Evolutionary conservation across 305 asterid species (phyloP).

Genomic region (Nicotiana rustica): DNA sequence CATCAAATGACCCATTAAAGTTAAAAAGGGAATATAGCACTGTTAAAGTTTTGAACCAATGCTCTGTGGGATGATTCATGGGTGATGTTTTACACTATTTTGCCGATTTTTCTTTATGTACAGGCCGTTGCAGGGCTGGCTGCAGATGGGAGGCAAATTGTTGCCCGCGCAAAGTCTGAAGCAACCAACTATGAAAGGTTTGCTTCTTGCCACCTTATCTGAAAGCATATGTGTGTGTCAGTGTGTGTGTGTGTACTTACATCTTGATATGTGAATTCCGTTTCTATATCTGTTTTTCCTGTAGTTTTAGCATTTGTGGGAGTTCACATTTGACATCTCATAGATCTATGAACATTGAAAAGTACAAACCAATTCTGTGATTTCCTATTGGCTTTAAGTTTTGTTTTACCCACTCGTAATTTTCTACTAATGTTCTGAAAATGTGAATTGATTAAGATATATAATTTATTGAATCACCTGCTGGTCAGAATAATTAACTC

Average conservation of each 20-base stretch:
- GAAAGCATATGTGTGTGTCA: neutral
- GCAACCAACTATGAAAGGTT: conserved; percentile 79
- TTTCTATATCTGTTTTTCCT: neutral
- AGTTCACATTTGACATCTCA: neutral
- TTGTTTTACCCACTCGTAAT: neutral
- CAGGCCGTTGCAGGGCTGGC: conserved; percentile 90
- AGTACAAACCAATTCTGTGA: neutral
- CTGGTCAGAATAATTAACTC: neutral
- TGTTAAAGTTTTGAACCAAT: neutral
- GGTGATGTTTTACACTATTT: neutral
- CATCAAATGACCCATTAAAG: neutral
- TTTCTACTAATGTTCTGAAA: neutral
- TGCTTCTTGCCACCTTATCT: conserved; percentile 28
- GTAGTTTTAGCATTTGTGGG: neutral
- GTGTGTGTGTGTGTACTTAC: neutral
- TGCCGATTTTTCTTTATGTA: neutral
- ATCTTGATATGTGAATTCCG: neutral
- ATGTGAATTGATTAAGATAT: neutral
- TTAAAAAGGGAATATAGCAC: neutral
- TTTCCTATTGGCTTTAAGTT: neutral
- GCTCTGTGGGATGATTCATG: neutral
- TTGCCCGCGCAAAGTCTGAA: conserved; percentile 78
- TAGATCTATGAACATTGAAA: neutral
- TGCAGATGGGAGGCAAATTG: conserved; percentile 89
- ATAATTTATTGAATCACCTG: neutral